Evolutionary conservation across 345 rosid genomes (phyloP).

Genomic region (Physaria fendleri): DNA sequence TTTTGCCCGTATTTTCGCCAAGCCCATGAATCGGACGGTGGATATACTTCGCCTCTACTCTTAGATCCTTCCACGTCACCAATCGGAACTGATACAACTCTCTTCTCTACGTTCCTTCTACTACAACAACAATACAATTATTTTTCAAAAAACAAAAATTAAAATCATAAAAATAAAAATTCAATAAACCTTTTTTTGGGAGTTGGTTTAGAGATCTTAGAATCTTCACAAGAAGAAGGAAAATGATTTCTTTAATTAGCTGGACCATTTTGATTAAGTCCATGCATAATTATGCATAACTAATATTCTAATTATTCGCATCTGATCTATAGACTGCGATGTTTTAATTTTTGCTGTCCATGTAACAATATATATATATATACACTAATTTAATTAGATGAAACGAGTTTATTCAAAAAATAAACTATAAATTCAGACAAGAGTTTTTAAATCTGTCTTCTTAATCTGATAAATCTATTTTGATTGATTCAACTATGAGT

Average conservation of each 20-base stretch:
- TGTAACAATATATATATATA: not conserved
- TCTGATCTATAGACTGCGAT: constrained; percentile 20
- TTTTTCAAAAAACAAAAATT: too few relatives aligned
- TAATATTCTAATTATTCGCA: constrained; percentile 8
- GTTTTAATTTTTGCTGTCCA: not conserved
- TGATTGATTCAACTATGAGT: not conserved
- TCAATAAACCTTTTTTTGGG: constrained; percentile 48
- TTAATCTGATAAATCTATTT: not conserved
- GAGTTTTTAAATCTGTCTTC: not conserved
- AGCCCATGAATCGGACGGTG: constrained; percentile 82
- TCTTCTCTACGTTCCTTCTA: constrained; percentile 47
- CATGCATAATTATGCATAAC: constrained; percentile 27
- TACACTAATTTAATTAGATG: not conserved
- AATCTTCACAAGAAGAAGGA: constrained; percentile 45
- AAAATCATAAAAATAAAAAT: too few relatives aligned
- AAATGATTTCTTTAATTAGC: constrained; percentile 29
- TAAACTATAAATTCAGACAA: not conserved
- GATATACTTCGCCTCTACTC: constrained; percentile 52
- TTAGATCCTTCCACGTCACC: constrained; percentile 48
- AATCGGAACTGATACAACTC: constrained; percentile 63
- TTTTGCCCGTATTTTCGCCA: constrained; percentile 86
- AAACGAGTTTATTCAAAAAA: not conserved
- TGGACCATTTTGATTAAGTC: constrained; percentile 34
- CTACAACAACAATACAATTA: too few relatives aligned
- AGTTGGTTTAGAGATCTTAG: constrained; percentile 36